A percentile compares a stretch with the other conserved stretches of the same genome.
These are phyloP conservation scores for Colletotrichum spinosum DNA, from an alignment of 2,329 filamentous ascomycete species.

Conservation along the genomic window DNA sequence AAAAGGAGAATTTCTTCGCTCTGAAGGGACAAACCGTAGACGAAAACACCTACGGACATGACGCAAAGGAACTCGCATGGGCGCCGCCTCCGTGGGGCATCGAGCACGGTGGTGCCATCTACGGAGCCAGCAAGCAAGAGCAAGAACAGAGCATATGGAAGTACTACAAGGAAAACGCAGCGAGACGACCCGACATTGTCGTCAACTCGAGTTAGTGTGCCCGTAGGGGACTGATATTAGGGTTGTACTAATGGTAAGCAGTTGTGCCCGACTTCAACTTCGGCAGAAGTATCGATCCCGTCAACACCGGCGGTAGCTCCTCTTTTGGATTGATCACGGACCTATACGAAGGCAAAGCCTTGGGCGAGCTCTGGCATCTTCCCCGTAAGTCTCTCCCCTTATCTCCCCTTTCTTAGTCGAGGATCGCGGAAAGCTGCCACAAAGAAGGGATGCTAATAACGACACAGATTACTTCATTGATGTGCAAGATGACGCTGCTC, in stretches of 20 bases:
- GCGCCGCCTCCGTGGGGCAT: constrained; percentile 12
- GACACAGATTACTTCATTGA: constrained; percentile 57
- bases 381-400: neutral
- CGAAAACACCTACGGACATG: constrained; percentile 1
- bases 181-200: constrained; percentile 30
- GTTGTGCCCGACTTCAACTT: constrained; percentile 47
- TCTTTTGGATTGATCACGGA: constrained; percentile 39
- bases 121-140: constrained; percentile 53
- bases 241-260: neutral
- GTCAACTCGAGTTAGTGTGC: constrained; percentile 23
- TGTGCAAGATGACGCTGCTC: constrained; percentile 59
- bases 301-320: constrained; percentile 38
- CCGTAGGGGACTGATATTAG: neutral
- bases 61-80: constrained; percentile 25
- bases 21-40: constrained; percentile 38
- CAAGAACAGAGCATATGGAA: constrained; percentile 53
- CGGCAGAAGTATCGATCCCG: constrained; percentile 39
- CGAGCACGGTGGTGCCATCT: constrained; percentile 45
- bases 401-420: neutral
- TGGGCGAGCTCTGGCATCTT: constrained; percentile 16
- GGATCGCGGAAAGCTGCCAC: too few relatives aligned
- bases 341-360: constrained; percentile 40
- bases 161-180: constrained; percentile 47
- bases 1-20: constrained; percentile 38
- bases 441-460: too few relatives aligned